Percentiles rank a stretch among this genome's conserved stretches.
Evolutionary conservation across 495 filamentous ascomycete genomes (phyloP).

Genomic region (Rostrohypoxylon terebratum): DNA sequence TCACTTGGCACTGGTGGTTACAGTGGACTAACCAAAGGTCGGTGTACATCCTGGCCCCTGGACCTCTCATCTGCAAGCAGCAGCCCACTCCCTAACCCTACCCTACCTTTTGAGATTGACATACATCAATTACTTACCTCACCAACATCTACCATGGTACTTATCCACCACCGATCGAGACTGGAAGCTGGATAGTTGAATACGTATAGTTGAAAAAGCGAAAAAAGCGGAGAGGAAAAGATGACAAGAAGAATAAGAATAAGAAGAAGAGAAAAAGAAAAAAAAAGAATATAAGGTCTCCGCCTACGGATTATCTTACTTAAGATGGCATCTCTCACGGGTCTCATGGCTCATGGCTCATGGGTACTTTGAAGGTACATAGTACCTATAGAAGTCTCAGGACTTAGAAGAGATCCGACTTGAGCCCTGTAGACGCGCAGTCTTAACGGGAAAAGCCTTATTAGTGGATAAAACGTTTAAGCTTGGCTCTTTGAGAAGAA

Average conservation of each 20-base stretch:
- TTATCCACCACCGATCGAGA: slow-evolving; percentile 32
- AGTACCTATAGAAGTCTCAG: slow-evolving; percentile 18
- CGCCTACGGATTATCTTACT: slow-evolving; percentile 11
- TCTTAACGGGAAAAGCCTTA: slow-evolving; percentile 36
- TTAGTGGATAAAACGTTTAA: slow-evolving; percentile 38
- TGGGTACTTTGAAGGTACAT: slow-evolving; percentile 19
- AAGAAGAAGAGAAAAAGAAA: slow-evolving; percentile 10
- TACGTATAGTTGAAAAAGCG: slow-evolving; percentile 16
- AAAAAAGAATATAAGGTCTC: neutral
- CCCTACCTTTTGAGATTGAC: slow-evolving; percentile 33
- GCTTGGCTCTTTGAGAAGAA: neutral
- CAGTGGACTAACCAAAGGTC: slow-evolving; percentile 45
- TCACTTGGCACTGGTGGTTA: slow-evolving; percentile 42
- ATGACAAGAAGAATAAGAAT: neutral
- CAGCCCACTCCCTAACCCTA: slow-evolving; percentile 33
- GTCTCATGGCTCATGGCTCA: too few species aligned
- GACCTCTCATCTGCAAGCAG: slow-evolving; percentile 37
- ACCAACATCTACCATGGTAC: slow-evolving; percentile 26
- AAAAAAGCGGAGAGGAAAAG: slow-evolving; percentile 16
- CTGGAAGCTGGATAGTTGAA: slow-evolving; percentile 30
- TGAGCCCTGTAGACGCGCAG: slow-evolving; percentile 10
- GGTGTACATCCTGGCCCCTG: slow-evolving; percentile 44
- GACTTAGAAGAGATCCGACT: slow-evolving; percentile 9
- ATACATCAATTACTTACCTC: slow-evolving; percentile 35
- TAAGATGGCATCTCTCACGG: neutral